Evolutionary conservation across 2,329 filamentous ascomycete species (phyloP).

Genomic region (Bipolaris victoriae): DNA sequence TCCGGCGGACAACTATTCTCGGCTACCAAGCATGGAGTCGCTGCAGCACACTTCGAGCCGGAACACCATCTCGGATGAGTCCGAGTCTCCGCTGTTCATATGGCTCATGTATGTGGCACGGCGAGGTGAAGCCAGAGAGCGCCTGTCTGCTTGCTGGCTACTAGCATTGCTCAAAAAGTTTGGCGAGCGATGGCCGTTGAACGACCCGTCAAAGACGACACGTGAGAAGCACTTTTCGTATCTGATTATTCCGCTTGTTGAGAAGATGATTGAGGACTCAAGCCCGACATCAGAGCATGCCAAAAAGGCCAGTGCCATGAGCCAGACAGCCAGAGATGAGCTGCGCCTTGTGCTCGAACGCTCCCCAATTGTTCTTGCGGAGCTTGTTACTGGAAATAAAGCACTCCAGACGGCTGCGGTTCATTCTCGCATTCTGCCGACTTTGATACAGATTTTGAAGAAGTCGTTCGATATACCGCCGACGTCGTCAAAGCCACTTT

Average conservation of each 20-base stretch:
- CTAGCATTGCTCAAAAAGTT: conserved; percentile 47
- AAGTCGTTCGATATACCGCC: conserved; percentile 67
- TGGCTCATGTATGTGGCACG: conserved; percentile 57
- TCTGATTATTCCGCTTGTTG: conserved; percentile 55
- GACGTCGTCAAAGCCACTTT: conserved; percentile 59
- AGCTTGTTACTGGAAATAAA: conserved; percentile 78
- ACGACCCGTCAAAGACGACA: conserved; percentile 46
- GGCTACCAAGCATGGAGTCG: conserved; percentile 44
- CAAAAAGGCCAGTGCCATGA: conserved; percentile 29
- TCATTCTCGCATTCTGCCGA: conserved; percentile 69
- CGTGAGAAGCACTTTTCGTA: conserved; percentile 53
- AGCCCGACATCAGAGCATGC: conserved; percentile 31
- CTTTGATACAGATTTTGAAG: conserved; percentile 68
- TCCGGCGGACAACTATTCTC: conserved; percentile 37
- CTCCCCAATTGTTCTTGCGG: conserved; percentile 76
- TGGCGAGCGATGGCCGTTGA: conserved; percentile 45
- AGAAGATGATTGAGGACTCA: conserved; percentile 55
- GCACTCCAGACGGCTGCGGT: conserved; percentile 81
- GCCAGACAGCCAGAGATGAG: conserved; percentile 56
- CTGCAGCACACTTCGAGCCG: conserved; percentile 36
- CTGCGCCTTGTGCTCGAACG: conserved; percentile 50
- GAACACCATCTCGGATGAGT: conserved; percentile 48
- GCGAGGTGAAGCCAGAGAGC: conserved; percentile 48
- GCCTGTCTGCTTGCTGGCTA: conserved; percentile 52
- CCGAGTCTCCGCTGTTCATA: conserved; percentile 55